Evolutionary conservation across 1,284 basidiomycete genomes (phyloP), one percentile per base, ranked within the genome.

Genomic region (Neonothopanus nambi): DNA sequence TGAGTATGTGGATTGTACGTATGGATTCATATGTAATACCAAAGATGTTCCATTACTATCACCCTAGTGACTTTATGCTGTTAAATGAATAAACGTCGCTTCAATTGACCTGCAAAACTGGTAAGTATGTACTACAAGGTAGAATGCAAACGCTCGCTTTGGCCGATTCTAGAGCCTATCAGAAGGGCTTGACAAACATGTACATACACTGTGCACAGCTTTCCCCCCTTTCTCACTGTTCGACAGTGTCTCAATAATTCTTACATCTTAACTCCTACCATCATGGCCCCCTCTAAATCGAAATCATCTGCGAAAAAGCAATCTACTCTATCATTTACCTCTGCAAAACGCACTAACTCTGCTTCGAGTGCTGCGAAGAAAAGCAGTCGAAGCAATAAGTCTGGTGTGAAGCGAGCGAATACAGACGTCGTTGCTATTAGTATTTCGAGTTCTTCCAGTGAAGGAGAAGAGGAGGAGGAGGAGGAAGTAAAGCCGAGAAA

Each of bases 241-340:
- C 26, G n/a, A n/a, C n/a, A n/a, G n/a, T n/a, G n/a, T 20, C 36
- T 24, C 21, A 28, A 33, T 51, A 23, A 42, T 26, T 42, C 38
- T 24, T 9, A 51, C 43, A 43, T 41, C 17, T 43, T 28, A 18
- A 40, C 39, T 23, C 17, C 39, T 18, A 6, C 24, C 38, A 54
- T 49, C 37, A 46, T 45, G 21, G 37, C 46, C 24, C 17, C 52
- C 2, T 20, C 44, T 13, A 43, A 39, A 5, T 48, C 13, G 23
- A 42, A 23, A 18, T 50, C 48, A 23, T 2, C 39, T 9, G 38
- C 20, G 5, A 44, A 35, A 24, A 80, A 73, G 58, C 83, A 85
- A 63, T 70, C 67, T 0, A 80, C 70, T 1, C 66, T 85, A 5
- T 64, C 67, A 0, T 85, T 85, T 55, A 52, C 73, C 0, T 72